Percentiles rank a stretch among this genome's conserved stretches.
Conservation (phyloP, 768 basidiomycete species). For the Boletus fagicola region DNA sequence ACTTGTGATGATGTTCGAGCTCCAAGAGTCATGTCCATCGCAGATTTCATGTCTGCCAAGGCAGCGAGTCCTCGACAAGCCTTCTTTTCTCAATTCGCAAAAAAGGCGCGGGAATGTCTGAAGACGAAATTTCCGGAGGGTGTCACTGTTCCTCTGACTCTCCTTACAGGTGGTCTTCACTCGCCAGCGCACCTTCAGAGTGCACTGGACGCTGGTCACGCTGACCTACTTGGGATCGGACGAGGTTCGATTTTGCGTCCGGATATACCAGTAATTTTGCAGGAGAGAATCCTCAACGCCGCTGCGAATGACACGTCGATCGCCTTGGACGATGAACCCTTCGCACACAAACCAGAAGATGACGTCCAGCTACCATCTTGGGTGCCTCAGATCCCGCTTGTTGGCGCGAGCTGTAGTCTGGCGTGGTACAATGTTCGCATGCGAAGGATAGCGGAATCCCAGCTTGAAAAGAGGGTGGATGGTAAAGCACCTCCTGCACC, state of each 20-base stretch:
- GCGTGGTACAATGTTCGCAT: slow-evolving; percentile 71
- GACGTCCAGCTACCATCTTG: slow-evolving; percentile 17
- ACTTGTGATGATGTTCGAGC: not conserved
- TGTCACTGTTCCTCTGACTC: slow-evolving; percentile 50
- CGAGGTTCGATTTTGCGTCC: slow-evolving; percentile 65
- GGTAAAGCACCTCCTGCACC: slow-evolving; percentile 1
- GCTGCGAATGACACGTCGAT: slow-evolving; percentile 12
- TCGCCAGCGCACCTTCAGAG: slow-evolving; percentile 53
- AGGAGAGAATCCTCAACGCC: slow-evolving; percentile 5
- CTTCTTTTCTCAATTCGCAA: slow-evolving; percentile 70
- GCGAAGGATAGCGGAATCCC: slow-evolving; percentile 42
- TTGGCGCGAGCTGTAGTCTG: slow-evolving; percentile 62
- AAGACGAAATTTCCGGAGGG: slow-evolving; percentile 29
- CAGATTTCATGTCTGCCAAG: slow-evolving; percentile 44
- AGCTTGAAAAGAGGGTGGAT: not conserved
- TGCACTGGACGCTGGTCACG: slow-evolving; percentile 53
- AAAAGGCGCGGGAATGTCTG: slow-evolving; percentile 48
- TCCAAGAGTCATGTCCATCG: not conserved
- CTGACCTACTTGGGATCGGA: slow-evolving; percentile 77
- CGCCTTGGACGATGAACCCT: slow-evolving; percentile 31
- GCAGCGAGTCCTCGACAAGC: slow-evolving; percentile 52
- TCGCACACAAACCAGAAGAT: slow-evolving; percentile 40
- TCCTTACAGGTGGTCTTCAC: slow-evolving; percentile 80
- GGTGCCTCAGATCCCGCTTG: slow-evolving; percentile 50
- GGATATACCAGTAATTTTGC: slow-evolving; percentile 48